Conservation (phyloP, 2,329 filamentous ascomycete genomes). For the Cladophialophora immunda region DNA sequence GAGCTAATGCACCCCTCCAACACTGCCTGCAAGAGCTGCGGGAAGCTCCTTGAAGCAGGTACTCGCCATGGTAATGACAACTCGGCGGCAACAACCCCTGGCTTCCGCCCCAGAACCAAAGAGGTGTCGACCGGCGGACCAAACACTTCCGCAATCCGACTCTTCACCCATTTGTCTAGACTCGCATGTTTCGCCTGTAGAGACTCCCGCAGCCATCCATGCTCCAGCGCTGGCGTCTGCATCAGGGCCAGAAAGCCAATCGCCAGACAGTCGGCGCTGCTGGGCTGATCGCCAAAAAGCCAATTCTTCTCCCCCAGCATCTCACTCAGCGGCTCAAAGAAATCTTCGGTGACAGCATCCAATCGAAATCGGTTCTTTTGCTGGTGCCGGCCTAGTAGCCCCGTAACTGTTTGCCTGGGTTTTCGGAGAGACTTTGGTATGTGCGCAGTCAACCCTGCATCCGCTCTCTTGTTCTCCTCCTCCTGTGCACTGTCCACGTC, state of each 20-base stretch:
- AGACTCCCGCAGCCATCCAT: conserved; percentile 68
- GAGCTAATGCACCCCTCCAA: conserved; percentile 30
- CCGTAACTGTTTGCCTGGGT: conserved; percentile 66
- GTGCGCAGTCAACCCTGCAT: conserved; percentile 46
- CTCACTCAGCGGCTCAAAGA: conserved; percentile 75
- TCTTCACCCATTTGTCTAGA: conserved; percentile 56
- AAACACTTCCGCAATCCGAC: conserved; percentile 50
- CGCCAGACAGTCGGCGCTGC: conserved; percentile 78
- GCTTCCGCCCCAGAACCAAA: conserved; percentile 14
- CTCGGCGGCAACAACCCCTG: neutral
- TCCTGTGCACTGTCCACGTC: conserved; percentile 65
- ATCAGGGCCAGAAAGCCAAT: conserved; percentile 83
- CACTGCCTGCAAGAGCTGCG: conserved; percentile 25
- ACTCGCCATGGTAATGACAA: conserved; percentile 38
- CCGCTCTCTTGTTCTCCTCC: conserved; percentile 48
- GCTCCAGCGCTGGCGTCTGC: conserved; percentile 67
- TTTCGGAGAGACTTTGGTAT: conserved; percentile 61
- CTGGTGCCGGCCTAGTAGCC: conserved; percentile 71
- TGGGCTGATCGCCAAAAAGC: conserved; percentile 61
- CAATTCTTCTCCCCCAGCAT: conserved; percentile 66
- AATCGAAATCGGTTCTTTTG: conserved; percentile 78
- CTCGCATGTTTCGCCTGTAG: conserved; percentile 60
- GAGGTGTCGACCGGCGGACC: conserved; percentile 43
- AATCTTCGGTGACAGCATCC: conserved; percentile 74
- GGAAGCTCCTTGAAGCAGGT: conserved; percentile 17